phyloP scores from a whole-genome alignment of 306 rosid genomes.

The Cucumis sativus region Cucumber_9930_V3 NC_026657.2:40453501-40454000 shows the following conservation, averaged over 20 bases:
- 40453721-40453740: constrained; percentile 69
- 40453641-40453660: background rate
- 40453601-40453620: background rate
- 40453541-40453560: background rate
- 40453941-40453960: constrained; percentile 36
- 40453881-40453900: background rate
- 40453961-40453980: constrained; percentile 53
- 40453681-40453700: background rate
- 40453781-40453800: constrained; percentile 28
- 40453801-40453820: constrained; percentile 53
- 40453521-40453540: constrained; percentile 8
- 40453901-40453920: constrained; percentile 51
- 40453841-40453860: background rate
- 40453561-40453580: background rate
- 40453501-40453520: background rate
- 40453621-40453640: background rate
- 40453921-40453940: constrained; percentile 67
- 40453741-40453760: constrained; percentile 61
- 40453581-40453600: background rate
- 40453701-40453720: background rate
- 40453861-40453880: background rate
- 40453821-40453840: constrained; percentile 33
- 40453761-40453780: constrained; percentile 28
- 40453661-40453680: background rate
- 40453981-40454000: constrained; percentile 59